Base-by-base conservation (phyloP, 352 stramenopile genomes). In the Globisporangium mamillatum region DNA sequence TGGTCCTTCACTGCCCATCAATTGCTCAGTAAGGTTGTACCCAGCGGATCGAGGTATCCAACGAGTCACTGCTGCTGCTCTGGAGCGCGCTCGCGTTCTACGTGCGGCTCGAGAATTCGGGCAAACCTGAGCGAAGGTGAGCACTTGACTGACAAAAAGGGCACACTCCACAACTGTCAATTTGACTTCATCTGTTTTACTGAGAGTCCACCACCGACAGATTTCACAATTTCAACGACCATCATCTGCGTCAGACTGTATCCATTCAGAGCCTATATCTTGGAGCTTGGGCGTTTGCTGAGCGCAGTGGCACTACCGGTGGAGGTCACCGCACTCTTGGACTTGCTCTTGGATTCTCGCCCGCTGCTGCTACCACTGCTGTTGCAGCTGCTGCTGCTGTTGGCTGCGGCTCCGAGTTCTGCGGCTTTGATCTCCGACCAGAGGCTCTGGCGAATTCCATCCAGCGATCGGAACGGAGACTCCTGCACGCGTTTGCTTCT, bases 81-180 rank as follows among this genome's bases (percentile, higher is more conserved):
- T 95, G 85, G 87, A 92, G 84, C 64, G 82, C 93, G 63, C 55
- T 95, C 55, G 85, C 87, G 20, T 95, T 95, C 59, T 95, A 85
- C 57, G 84, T 83, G 27, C 83, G 84, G 48, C 67, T 95, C 24
- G 72, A 87, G 62, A 72, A 91, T 56, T 59, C 74, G 3, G 72
- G 70, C 24, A 89, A 32, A 32, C 27, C 27, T 32, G 27, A 32
- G 27, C 4, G 27, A 32, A 32, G 27, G 6, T 32, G 2, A 32
- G 27, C 27, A 32, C 27, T 32, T 32, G 27, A 32, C 34, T 41
- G 34, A 41, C 34, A 41, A 41, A 41, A 41, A 41, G 34, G 34
- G 34, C 34, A 14, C 34, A 14, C 34, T 41, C 34, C 34, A 41
- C 34, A 41, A 41, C 34, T 14, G 8, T 41, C 34, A 41, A 41